Conservation (phyloP, 2,329 filamentous ascomycete genomes). For the Alternaria longipes region DNA sequence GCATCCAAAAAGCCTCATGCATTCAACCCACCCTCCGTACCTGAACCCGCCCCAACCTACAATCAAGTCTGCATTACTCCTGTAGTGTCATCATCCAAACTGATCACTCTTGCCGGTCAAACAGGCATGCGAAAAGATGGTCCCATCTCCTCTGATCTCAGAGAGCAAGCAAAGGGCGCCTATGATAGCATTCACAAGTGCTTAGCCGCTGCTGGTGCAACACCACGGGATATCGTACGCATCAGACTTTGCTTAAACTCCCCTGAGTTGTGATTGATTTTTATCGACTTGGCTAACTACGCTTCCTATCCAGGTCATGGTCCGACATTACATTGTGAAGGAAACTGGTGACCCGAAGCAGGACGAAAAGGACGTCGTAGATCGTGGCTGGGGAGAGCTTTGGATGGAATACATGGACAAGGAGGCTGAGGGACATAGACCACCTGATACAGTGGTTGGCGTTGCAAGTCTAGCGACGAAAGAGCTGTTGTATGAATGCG, state of each 20-base stretch:
- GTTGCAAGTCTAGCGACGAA: constrained; percentile 46
- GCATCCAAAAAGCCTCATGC: constrained; percentile 37
- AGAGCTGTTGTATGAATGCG: constrained; percentile 46
- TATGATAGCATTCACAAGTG: constrained; percentile 40
- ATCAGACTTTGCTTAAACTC: not conserved
- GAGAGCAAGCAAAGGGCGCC: constrained; percentile 40
- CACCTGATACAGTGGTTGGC: constrained; percentile 50
- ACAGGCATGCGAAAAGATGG: constrained; percentile 31
- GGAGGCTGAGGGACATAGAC: constrained; percentile 44
- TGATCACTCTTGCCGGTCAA: constrained; percentile 48
- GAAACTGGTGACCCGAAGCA: constrained; percentile 39
- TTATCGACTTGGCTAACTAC: constrained; percentile 1
- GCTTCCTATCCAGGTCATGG: constrained; percentile 27
- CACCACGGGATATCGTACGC: constrained; percentile 43
- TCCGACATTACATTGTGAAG: constrained; percentile 50
- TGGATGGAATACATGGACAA: constrained; percentile 51
- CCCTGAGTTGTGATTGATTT: not conserved
- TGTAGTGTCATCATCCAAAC: constrained; percentile 36
- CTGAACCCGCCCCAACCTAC: constrained; percentile 41
- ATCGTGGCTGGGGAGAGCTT: constrained; percentile 43
- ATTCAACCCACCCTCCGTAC: constrained; percentile 41
- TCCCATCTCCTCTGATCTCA: constrained; percentile 27
- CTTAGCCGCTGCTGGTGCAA: constrained; percentile 42
- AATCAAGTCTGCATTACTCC: constrained; percentile 44
- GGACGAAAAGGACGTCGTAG: constrained; percentile 35